phyloP scores from a whole-genome alignment of 2,329 filamentous ascomycete genomes.

The Dactylella cylindrospora region DNA sequence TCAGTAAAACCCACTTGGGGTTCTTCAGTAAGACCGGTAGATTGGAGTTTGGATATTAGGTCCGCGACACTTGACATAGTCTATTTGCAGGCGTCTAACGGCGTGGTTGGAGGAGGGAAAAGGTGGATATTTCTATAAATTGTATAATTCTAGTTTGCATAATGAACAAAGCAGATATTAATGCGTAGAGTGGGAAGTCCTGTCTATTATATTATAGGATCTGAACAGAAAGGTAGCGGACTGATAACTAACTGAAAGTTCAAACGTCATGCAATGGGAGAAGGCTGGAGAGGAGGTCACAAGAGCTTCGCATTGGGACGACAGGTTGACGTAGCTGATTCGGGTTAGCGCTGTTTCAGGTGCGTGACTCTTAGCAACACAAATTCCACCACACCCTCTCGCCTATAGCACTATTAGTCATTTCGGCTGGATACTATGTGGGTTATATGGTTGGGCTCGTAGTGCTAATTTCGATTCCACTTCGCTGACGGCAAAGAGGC shows the following conservation, averaged over 20 bases:
- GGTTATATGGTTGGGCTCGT: no score
- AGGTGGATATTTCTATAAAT: not conserved
- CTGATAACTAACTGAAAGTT: no score
- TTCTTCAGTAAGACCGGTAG: conserved; percentile 11
- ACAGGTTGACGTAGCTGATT: no score
- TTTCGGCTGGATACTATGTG: no score
- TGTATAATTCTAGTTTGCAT: not conserved
- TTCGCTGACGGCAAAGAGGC: no score
- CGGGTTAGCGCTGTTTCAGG: no score
- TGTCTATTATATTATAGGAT: no score
- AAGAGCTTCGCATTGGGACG: not conserved
- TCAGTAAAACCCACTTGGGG: not conserved
- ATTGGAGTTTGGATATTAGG: conserved; percentile 20
- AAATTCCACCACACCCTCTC: conserved; percentile 20
- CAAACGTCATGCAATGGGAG: no score
- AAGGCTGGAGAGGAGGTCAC: not conserved
- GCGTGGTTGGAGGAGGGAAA: not conserved
- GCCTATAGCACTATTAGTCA: no score
- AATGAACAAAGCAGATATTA: not conserved
- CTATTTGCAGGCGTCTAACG: not conserved
- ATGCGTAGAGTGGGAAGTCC: no score
- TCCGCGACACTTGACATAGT: conserved; percentile 30
- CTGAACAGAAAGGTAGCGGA: no score
- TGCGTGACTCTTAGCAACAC: conserved; percentile 11
- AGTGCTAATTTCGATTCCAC: no score